These are phyloP conservation scores for Aspergillus flavus DNA, from an alignment of 2,329 filamentous ascomycete species.

Conservation along the genomic window DNA sequence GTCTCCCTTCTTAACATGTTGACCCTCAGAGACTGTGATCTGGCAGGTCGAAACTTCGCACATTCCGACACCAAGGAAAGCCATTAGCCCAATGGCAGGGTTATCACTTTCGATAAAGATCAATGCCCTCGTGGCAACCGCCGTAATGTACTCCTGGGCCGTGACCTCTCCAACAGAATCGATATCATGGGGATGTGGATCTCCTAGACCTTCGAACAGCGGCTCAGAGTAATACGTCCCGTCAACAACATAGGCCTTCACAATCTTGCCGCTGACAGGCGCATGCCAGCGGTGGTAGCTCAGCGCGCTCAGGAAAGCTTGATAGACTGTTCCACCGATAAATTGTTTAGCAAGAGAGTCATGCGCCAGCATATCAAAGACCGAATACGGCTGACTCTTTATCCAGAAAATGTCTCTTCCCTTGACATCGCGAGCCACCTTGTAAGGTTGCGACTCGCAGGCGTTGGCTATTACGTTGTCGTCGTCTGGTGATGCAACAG, in stretches of 20 bases:
- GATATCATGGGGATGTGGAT: slow-evolving; percentile 33
- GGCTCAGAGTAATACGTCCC: slow-evolving; percentile 71
- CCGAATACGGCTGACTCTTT: slow-evolving; percentile 69
- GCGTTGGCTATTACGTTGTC: slow-evolving; percentile 61
- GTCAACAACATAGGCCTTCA: slow-evolving; percentile 59
- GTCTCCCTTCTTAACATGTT: slow-evolving; percentile 69
- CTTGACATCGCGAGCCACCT: slow-evolving; percentile 53
- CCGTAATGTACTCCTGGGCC: slow-evolving; percentile 68
- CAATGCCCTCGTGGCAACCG: slow-evolving; percentile 68
- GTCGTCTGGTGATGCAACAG: slow-evolving; percentile 57
- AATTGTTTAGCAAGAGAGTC: slow-evolving; percentile 58
- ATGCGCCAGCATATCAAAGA: slow-evolving; percentile 64
- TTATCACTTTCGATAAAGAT: slow-evolving; percentile 74
- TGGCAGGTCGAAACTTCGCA: slow-evolving; percentile 75
- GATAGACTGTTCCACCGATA: slow-evolving; percentile 67
- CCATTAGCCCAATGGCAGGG: slow-evolving; percentile 66
- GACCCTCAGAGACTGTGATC: slow-evolving; percentile 67
- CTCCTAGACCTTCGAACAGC: slow-evolving; percentile 51
- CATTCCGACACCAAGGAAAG: slow-evolving; percentile 74
- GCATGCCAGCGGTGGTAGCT: slow-evolving; percentile 74
- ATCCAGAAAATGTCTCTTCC: slow-evolving; percentile 67
- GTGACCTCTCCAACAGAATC: slow-evolving; percentile 29
- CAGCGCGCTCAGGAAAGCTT: slow-evolving; percentile 68
- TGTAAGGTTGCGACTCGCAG: slow-evolving; percentile 66
- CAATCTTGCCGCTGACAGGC: slow-evolving; percentile 65